Base-by-base conservation (phyloP, 2,329 filamentous ascomycete species). In the Cercospora janseana region DNA sequence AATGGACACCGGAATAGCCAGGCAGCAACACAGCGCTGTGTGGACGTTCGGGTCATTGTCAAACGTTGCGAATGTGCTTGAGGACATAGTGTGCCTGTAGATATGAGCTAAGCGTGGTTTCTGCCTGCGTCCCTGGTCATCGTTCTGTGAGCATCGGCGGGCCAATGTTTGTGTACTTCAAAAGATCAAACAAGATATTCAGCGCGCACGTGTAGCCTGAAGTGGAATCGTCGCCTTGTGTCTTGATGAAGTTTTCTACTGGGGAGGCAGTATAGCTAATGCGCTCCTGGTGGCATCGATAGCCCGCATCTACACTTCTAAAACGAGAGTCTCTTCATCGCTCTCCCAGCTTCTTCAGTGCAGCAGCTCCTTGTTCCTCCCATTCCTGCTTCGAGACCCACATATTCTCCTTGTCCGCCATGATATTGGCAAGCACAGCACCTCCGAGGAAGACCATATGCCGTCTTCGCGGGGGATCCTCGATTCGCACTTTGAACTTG, bases 361-460 rank as follows among this genome's bases (percentile, higher is more conserved):
- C 85, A 51, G 86, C 80, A 28, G 86, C 69, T 29, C 93, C 93
- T 69, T 96, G 86, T 74, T 98, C 93, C 66, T 93, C 81, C 93
- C 93, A 98, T 73, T 98, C 93, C 66, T 87, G 80, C 79, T 95
- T 95, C 62, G 86, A 87, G 66, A 98, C 91, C 93, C 93, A 98
- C 93, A 97, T 97, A 70, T 86, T 87, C 71, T 96, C 89, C 76
- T 96, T 97, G 74, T 97, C 91, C 37, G 93, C 91, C 87, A 98
- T 97, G 71, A 98, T 94, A 70, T 97, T 97, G 63, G 93, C 93
- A 64, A 98, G 77, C 56, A 98, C 93, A 20, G 93, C 93, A 63
- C 93, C 93, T 51, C 93, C 93, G 49, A 98, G 75, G 79, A 98
- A 97, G n/a, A 98, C 93, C 91, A 98, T 97, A 77, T 98, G 93